phyloP scores from a whole-genome alignment of 148 eudicot species.

The Nepenthes mirabilis region DNA sequence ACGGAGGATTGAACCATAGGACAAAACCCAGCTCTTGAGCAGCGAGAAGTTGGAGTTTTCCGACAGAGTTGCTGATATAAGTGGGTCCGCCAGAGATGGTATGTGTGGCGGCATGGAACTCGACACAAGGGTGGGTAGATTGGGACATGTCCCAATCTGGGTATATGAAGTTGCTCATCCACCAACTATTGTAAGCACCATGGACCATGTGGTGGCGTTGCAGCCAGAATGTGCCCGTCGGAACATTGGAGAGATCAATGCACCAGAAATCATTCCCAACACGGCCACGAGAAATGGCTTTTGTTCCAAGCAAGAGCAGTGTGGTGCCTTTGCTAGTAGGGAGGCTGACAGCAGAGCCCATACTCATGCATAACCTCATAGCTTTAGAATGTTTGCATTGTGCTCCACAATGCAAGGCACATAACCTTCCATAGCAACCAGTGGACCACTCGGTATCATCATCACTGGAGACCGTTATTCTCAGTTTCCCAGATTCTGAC shows the following conservation, averaged over 20 bases:
- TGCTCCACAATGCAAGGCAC: too few species aligned
- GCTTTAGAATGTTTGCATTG: too few species aligned
- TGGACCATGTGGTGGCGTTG: constrained; percentile 99
- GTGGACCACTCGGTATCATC: too few species aligned
- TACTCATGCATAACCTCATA: too few species aligned
- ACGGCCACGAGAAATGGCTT: not conserved
- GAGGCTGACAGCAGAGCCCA: too few species aligned
- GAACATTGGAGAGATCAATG: constrained; percentile 77
- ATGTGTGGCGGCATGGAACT: constrained; percentile 77
- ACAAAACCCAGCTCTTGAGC: constrained; percentile 59
- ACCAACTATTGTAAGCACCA: constrained; percentile 83
- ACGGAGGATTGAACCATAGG: constrained; percentile 74
- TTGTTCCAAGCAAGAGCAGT: too few species aligned
- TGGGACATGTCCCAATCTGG: constrained; percentile 99
- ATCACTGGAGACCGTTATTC: too few species aligned
- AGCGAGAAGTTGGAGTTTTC: constrained; percentile 55
- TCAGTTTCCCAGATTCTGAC: too few species aligned
- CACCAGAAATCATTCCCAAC: constrained; percentile 95
- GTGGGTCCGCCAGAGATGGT: constrained; percentile 88
- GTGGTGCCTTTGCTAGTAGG: too few species aligned
- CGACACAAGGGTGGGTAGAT: constrained; percentile 83
- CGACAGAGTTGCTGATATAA: constrained; percentile 73
- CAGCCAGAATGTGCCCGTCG: constrained; percentile 82
- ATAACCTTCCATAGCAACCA: too few species aligned
- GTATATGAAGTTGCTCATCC: constrained; percentile 94